phyloP scores from a whole-genome alignment of 495 filamentous ascomycete species.

The Penicillium angulare region DNA sequence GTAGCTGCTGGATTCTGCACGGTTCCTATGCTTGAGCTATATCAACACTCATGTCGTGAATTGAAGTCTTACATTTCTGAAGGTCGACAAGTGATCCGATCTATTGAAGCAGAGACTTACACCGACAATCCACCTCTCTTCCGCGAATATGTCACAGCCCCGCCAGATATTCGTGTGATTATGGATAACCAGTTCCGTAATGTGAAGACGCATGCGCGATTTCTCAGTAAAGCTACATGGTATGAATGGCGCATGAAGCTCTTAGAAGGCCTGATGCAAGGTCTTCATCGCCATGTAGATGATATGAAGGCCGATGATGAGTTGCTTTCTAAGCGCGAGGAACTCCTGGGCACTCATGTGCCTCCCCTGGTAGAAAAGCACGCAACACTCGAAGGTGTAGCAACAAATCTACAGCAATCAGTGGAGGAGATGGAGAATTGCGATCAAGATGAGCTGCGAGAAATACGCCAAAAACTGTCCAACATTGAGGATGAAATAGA shows the following conservation, averaged over 20 bases:
- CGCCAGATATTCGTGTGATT: slow-evolving; percentile 73
- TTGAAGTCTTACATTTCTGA: slow-evolving; percentile 93
- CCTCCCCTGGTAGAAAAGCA: slow-evolving; percentile 60
- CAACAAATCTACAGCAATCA: slow-evolving; percentile 62
- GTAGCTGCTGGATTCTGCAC: slow-evolving; percentile 90
- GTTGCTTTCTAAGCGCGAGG: slow-evolving; percentile 64
- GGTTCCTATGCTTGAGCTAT: slow-evolving; percentile 88
- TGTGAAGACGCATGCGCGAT: slow-evolving; percentile 84
- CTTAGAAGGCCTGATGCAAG: slow-evolving; percentile 77
- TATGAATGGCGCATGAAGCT: slow-evolving; percentile 96
- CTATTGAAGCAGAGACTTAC: slow-evolving; percentile 83
- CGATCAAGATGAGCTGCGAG: slow-evolving; percentile 73
- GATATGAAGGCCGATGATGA: slow-evolving; percentile 76
- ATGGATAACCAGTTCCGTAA: slow-evolving; percentile 98
- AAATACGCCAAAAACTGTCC: slow-evolving; percentile 61
- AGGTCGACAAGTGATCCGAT: slow-evolving; percentile 79
- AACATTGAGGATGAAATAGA: slow-evolving; percentile 64
- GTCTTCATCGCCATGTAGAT: slow-evolving; percentile 67
- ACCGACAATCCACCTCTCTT: slow-evolving; percentile 89
- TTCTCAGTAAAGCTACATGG: slow-evolving; percentile 92
- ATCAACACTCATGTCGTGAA: slow-evolving; percentile 93
- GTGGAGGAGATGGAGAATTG: slow-evolving; percentile 75
- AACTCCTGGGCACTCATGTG: slow-evolving; percentile 60
- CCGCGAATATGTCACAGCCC: slow-evolving; percentile 83
- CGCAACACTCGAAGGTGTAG: slow-evolving; percentile 60